Conservation (phyloP, 345 rosid species). For the Dimocarpus longan region DNA sequence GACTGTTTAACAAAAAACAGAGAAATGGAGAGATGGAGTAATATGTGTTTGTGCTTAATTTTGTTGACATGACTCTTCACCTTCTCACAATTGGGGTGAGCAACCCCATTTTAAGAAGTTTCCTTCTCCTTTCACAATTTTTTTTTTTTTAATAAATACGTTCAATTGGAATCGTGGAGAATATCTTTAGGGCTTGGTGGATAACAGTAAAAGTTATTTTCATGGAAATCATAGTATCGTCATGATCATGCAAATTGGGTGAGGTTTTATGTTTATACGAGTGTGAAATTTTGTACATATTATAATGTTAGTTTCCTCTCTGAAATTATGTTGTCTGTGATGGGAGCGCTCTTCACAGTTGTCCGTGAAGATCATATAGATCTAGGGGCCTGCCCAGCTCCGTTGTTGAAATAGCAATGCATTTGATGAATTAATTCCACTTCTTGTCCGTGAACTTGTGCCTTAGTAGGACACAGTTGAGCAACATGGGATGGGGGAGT, state of each 20-base stretch:
- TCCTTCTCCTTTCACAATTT: neutral
- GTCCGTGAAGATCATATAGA: neutral
- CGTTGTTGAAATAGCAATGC: neutral
- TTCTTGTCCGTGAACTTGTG: neutral
- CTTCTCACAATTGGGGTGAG: neutral
- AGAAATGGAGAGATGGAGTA: neutral
- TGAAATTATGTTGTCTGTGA: neutral
- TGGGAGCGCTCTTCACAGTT: neutral
- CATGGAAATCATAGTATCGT: neutral
- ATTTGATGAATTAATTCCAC: neutral
- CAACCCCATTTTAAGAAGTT: conserved; percentile 1
- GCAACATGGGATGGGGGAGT: neutral
- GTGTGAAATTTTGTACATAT: neutral
- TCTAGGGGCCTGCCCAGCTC: neutral
- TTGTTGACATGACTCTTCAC: neutral
- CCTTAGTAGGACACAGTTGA: neutral
- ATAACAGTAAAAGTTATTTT: too few species aligned
- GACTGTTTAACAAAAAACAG: neutral
- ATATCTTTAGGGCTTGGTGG: neutral
- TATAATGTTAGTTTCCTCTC: neutral
- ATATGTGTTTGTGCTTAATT: neutral
- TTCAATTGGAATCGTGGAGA: neutral
- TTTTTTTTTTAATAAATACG: too few species aligned
- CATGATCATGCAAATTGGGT: neutral
- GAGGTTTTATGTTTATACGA: neutral